A percentile compares a stretch with the other conserved stretches of the same genome.
Conservation (phyloP, 768 basidiomycete species). For the Boletus tylopilopsis region DNA sequence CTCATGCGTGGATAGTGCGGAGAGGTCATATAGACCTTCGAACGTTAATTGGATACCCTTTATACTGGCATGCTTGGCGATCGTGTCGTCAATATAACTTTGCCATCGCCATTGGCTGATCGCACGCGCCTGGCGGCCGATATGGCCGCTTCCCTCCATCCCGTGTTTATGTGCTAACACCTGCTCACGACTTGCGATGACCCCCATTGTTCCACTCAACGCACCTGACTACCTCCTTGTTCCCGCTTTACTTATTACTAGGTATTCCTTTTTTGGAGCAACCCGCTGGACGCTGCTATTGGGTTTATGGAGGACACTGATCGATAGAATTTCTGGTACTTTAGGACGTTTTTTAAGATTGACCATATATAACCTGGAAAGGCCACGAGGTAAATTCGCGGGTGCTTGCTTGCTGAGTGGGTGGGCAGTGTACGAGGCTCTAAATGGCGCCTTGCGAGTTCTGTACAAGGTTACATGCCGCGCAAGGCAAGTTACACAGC, state of each 20-base stretch:
- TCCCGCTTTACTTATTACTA: background rate
- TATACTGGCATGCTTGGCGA: slow-evolving; percentile 7
- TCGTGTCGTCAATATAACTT: slow-evolving; percentile 14
- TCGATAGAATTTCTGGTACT: no score
- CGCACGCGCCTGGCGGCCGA: background rate
- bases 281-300: background rate
- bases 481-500: no score
- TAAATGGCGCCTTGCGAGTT: no score
- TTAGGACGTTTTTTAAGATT: no score
- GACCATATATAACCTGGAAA: no score
- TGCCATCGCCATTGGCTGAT: background rate
- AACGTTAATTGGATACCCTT: slow-evolving; percentile 12
- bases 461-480: no score
- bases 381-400: no score
- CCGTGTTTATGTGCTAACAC: background rate
- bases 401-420: no score
- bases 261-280: background rate
- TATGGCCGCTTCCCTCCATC: background rate
- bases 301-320: background rate
- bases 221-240: background rate
- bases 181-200: background rate
- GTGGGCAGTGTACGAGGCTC: no score
- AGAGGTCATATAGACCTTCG: slow-evolving; percentile 7
- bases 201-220: background rate
- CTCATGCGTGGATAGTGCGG: slow-evolving; percentile 11